A percentile compares a stretch with the other conserved stretches of the same genome.
Evolutionary conservation across 805 yeast species (phyloP).

Genomic region (Hemisphaericaspora nanyangensis): DNA sequence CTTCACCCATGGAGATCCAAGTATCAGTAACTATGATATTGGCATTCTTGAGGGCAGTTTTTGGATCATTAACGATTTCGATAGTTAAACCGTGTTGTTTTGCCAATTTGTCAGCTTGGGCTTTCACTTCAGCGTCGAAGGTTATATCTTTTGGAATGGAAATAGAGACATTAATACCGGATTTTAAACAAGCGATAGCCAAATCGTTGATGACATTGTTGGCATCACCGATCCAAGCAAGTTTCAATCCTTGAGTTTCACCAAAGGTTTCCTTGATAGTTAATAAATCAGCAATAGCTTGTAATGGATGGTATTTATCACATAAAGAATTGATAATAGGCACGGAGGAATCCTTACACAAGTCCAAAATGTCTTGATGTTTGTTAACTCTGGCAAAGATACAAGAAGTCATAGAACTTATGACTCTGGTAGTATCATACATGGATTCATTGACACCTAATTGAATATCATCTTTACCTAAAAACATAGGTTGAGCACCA

Average conservation of each 20-base stretch:
- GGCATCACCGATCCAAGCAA: slow-evolving; percentile 96
- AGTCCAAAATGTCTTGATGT: slow-evolving; percentile 75
- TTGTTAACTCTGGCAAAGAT: slow-evolving; percentile 92
- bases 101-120: slow-evolving; percentile 52
- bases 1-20: slow-evolving; percentile 98
- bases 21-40: slow-evolving; percentile 92
- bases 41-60: slow-evolving; percentile 67
- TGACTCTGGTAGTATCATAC: slow-evolving; percentile 83
- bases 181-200: slow-evolving; percentile 79
- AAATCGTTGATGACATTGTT: slow-evolving; percentile 94
- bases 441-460: slow-evolving; percentile 91
- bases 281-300: slow-evolving; percentile 86
- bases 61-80: slow-evolving; percentile 67
- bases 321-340: slow-evolving; percentile 94
- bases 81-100: slow-evolving; percentile 41
- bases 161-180: slow-evolving; percentile 76
- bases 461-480: slow-evolving; percentile 95
- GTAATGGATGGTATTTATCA: slow-evolving; percentile 91
- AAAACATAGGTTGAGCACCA: slow-evolving; percentile 95
- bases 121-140: slow-evolving; percentile 52
- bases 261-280: slow-evolving; percentile 81
- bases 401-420: slow-evolving; percentile 95
- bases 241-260: slow-evolving; percentile 55
- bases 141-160: slow-evolving; percentile 81
- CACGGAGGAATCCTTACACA: slow-evolving; percentile 75